Conservation (phyloP, 257 asterid species). For the Solanum peruvianum region DNA sequence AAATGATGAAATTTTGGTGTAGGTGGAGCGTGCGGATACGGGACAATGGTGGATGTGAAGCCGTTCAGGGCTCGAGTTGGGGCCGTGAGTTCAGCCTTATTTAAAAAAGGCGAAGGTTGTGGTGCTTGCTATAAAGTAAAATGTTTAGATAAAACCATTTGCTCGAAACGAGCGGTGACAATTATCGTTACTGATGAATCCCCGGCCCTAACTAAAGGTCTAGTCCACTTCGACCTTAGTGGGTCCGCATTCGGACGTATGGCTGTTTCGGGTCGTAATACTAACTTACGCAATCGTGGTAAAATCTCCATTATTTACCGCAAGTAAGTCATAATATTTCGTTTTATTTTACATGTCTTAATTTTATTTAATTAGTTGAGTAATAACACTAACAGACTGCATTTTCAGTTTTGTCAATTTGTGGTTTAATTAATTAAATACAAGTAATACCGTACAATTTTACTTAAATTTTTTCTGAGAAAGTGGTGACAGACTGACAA, state of each 20-base stretch:
- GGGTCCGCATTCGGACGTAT: conserved; percentile 92
- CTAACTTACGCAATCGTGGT: conserved; percentile 75
- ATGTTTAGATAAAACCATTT: conserved; percentile 73
- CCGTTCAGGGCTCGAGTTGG: conserved; percentile 89
- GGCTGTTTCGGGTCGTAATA: conserved; percentile 65
- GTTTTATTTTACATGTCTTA: background rate
- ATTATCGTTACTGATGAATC: conserved; percentile 86
- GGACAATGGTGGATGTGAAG: conserved; percentile 84
- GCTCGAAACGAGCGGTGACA: conserved; percentile 78
- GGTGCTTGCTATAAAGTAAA: conserved; percentile 88
- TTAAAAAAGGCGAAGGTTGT: conserved; percentile 85
- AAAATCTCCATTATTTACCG: conserved; percentile 57
- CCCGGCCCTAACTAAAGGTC: conserved; percentile 58
- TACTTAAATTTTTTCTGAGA: background rate
- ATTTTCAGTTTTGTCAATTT: conserved; percentile 30
- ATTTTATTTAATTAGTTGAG: background rate
- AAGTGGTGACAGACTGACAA: background rate
- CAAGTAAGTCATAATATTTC: conserved; percentile 26
- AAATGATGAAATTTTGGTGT: background rate
- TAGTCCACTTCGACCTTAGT: conserved; percentile 76
- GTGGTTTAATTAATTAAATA: background rate
- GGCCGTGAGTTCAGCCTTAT: conserved; percentile 81
- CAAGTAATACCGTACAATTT: background rate
- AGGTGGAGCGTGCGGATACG: conserved; percentile 96
- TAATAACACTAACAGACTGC: background rate